Conservation (phyloP, 306 rosid species). For the Spatholobus suberectus region DNA sequence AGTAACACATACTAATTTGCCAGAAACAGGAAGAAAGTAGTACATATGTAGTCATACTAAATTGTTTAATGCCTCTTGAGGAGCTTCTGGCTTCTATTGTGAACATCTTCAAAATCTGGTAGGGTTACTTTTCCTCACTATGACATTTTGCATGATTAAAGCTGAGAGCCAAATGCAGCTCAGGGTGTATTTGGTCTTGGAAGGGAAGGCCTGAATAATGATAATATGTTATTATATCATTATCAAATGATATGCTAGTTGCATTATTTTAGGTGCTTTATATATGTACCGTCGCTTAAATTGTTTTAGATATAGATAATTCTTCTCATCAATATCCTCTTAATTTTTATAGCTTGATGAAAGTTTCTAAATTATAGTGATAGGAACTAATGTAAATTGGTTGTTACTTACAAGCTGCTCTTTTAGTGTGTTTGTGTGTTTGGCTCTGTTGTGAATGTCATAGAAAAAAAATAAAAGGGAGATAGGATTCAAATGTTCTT, state of each 20-base stretch:
- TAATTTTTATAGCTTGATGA: not conserved
- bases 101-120: slow-evolving; percentile 1
- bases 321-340: not conserved
- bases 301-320: not conserved
- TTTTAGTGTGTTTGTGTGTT: not conserved
- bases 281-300: not conserved
- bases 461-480: not conserved
- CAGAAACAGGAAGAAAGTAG: not conserved
- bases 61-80: not conserved
- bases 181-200: not conserved
- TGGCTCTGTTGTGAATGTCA: not conserved
- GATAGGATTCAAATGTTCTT: not conserved
- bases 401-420: not conserved
- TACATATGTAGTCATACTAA: not conserved
- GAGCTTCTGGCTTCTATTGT: slow-evolving; percentile 3
- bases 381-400: not conserved
- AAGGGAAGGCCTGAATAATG: slow-evolving; percentile 14
- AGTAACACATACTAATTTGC: not conserved
- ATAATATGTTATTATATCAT: not conserved
- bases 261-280: slow-evolving; percentile 15
- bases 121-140: slow-evolving; percentile 20
- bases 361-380: not conserved
- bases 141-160: slow-evolving; percentile 19
- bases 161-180: slow-evolving; percentile 11
- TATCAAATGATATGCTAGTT: slow-evolving; percentile 18